Evolutionary conservation across 371 early-diverging fungal species (phyloP).

Genomic region (Syncephalastrum monosporum): DNA sequence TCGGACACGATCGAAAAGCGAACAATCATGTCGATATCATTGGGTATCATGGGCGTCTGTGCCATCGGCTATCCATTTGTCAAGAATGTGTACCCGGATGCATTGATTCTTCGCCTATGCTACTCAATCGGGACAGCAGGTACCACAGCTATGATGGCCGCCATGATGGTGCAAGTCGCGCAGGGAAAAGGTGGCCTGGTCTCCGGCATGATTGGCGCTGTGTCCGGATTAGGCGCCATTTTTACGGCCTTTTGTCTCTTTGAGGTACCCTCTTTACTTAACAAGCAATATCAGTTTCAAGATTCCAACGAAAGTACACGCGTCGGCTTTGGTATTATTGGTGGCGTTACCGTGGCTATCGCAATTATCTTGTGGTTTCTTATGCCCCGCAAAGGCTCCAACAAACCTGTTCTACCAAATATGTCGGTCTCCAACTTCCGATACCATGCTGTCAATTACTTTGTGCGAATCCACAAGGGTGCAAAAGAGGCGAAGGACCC

Average conservation of each 20-base stretch:
- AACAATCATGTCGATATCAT: slow-evolving; percentile 13
- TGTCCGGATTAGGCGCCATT: slow-evolving; percentile 53
- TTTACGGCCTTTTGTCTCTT: slow-evolving; percentile 49
- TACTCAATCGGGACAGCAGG: slow-evolving; percentile 73
- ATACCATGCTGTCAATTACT: slow-evolving; percentile 12
- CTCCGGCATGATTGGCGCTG: slow-evolving; percentile 52
- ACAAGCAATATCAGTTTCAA: slow-evolving; percentile 10
- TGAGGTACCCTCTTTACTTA: slow-evolving; percentile 38
- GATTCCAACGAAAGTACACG: slow-evolving; percentile 15
- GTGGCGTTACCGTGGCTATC: slow-evolving; percentile 35
- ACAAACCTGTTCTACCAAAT: slow-evolving; percentile 1
- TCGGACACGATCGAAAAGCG: slow-evolving; percentile 23
- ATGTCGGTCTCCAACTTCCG: neutral
- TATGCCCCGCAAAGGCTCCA: slow-evolving; percentile 28
- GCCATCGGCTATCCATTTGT: slow-evolving; percentile 49
- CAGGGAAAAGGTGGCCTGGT: slow-evolving; percentile 50
- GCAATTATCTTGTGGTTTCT: slow-evolving; percentile 33
- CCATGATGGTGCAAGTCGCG: slow-evolving; percentile 51
- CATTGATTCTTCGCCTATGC: slow-evolving; percentile 52
- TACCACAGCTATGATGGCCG: slow-evolving; percentile 69
- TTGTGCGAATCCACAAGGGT: slow-evolving; percentile 23
- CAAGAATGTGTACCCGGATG: slow-evolving; percentile 48
- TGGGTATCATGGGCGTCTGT: slow-evolving; percentile 52
- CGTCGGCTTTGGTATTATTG: slow-evolving; percentile 27
- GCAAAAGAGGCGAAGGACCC: slow-evolving; percentile 56